Conservation (phyloP, 306 rosid species). For the Cucumis hystrix region DNA sequence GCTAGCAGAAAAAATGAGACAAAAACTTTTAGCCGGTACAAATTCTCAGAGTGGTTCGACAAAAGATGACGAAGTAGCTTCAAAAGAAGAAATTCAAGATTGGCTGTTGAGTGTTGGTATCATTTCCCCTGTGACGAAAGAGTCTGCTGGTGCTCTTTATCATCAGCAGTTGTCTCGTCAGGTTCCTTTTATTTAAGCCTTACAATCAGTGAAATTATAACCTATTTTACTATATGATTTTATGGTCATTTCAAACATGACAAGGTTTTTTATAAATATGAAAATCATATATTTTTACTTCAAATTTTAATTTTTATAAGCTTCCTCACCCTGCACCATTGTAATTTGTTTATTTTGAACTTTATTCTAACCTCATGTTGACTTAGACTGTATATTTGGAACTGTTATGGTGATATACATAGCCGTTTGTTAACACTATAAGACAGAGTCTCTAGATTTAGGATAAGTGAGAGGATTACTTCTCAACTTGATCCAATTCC, state of each 20-base stretch:
- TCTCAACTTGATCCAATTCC: not conserved
- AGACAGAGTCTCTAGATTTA: not conserved
- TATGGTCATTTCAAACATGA: not conserved
- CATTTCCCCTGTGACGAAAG: conserved; percentile 92
- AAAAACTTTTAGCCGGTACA: conserved; percentile 62
- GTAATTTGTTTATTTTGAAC: not conserved
- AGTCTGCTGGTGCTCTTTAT: conserved; percentile 91
- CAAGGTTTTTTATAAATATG: not conserved
- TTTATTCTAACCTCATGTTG: not conserved
- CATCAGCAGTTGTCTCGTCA: conserved; percentile 95
- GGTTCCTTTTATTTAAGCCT: conserved; percentile 26
- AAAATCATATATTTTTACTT: not conserved
- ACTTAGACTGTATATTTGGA: not conserved
- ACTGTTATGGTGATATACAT: not conserved
- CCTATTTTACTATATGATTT: not conserved
- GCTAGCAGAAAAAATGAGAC: conserved; percentile 98
- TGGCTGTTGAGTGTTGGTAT: conserved; percentile 93
- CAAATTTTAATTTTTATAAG: not conserved
- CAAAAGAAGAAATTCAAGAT: conserved; percentile 94
- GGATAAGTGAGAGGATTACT: not conserved
- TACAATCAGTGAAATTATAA: not conserved
- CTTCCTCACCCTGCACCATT: not conserved
- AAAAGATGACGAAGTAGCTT: conserved; percentile 76
- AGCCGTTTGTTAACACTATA: not conserved
- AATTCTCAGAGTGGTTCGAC: conserved; percentile 40